These are phyloP conservation scores for Podila horticola DNA, from an alignment of 192 early-diverging fungal species.

Conservation along the genomic window DNA sequence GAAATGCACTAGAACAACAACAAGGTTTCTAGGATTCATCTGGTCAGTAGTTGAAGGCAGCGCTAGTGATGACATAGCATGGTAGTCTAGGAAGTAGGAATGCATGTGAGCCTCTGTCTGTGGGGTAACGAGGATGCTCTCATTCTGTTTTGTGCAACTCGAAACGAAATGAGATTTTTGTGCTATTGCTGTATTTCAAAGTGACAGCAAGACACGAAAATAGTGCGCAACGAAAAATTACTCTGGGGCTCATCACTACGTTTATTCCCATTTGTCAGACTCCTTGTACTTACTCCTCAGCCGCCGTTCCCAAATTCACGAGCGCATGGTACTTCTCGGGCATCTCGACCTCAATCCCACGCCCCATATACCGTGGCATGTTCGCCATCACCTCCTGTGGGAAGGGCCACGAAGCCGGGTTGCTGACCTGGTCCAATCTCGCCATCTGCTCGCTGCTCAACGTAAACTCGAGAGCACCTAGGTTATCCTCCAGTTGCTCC, in stretches of 20 bases:
- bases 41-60: too few species aligned
- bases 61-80: too few species aligned
- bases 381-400: slow-evolving; percentile 17
- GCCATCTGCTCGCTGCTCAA: slow-evolving; percentile 44
- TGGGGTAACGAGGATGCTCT: too few species aligned
- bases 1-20: too few species aligned
- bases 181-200: too few species aligned
- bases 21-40: too few species aligned
- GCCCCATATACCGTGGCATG: slow-evolving; percentile 11
- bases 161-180: too few species aligned
- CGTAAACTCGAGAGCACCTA: slow-evolving; percentile 50
- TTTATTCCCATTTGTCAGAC: slow-evolving; percentile 9
- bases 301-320: slow-evolving; percentile 4
- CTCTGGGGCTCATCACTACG: slow-evolving; percentile 23
- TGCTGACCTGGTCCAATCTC: slow-evolving; percentile 44
- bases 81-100: too few species aligned
- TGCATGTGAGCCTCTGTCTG: too few species aligned
- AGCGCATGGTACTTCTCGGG: slow-evolving; percentile 17
- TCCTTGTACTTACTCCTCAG: slow-evolving; percentile 7
- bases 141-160: too few species aligned
- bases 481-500: slow-evolving; percentile 41
- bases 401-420: slow-evolving; percentile 39
- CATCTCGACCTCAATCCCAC: slow-evolving; percentile 29
- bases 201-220: too few species aligned
- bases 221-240: too few species aligned